Evolutionary conservation across 352 stramenopile species (phyloP), one percentile per base, ranked within the genome.

Genomic region (Plasmopara halstedii): DNA sequence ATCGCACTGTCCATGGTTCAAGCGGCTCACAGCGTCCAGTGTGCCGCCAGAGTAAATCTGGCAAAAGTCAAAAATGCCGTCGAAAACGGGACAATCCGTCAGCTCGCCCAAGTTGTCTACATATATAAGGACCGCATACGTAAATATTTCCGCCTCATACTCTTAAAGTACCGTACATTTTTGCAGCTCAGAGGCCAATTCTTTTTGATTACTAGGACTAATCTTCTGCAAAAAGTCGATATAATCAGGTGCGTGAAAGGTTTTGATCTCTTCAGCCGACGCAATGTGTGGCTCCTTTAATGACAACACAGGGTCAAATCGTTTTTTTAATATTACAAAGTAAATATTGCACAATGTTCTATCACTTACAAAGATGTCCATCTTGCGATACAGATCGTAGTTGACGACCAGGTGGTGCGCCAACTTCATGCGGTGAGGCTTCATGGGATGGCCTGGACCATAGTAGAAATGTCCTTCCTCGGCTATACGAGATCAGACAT

Each of bases 31-130:
- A 20, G 92, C 95, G 60, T 99, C 97, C 14, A 99, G 56, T 2
- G 87, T 98, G 10, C 87, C 95, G 22, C 96, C 96, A 1, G 95
- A 93, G 57, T 98, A 99, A 23, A 99, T 83, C 47, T 96, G 87
- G 48, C 92, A 98, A 64, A 99, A 99, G 59, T 99, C 91, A 60
- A 97, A 99, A 15, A 99, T 78, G 23, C 95, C 96, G 66, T 99
- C 95, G 62, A 99, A 99, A 9, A 99, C 88, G 0, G 97, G 97
- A 70, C 96, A 99, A 70, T 99, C 97, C 6, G 91, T 97, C 32
- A 89, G 81, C 54, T 99, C 95, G 6, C 95, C 96, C 20, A 98
- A 75, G 63, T 97, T 97, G 70, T 97, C 97, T 94, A 46, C 9
- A 44, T 19, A 31, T n/a, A n/a, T n/a, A n/a, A n/a, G n/a, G n/a